Percentiles rank a stretch among this genome's conserved stretches.
Evolutionary conservation across 2,329 filamentous ascomycete genomes (phyloP).

Genomic region (Aspergillus sclerotialis): DNA sequence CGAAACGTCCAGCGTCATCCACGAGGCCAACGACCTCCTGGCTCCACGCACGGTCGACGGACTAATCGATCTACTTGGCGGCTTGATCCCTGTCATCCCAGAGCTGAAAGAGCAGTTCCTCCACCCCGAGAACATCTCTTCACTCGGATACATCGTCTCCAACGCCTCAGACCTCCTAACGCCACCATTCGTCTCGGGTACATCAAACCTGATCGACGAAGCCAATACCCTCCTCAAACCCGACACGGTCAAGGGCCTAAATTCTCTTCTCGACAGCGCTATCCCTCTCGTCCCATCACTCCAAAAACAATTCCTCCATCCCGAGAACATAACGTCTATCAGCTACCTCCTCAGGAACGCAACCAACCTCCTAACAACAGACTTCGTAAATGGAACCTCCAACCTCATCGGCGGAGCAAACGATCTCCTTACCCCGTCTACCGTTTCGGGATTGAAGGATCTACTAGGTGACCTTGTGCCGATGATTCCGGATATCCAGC

Average conservation of each 20-base stretch:
- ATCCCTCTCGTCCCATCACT: constrained; percentile 6
- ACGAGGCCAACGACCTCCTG: not conserved
- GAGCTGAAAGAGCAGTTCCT: not conserved
- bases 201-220: constrained; percentile 10
- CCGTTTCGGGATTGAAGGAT: constrained; percentile 10
- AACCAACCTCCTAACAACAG: constrained; percentile 18
- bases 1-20: not conserved
- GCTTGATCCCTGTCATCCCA: not conserved
- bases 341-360: constrained; percentile 19
- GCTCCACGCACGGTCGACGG: not conserved
- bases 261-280: constrained; percentile 19
- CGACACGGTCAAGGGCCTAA: constrained; percentile 22
- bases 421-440: constrained; percentile 14
- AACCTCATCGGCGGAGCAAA: constrained; percentile 18
- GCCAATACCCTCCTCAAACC: constrained; percentile 15
- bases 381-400: constrained; percentile 13
- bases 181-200: constrained; percentile 9
- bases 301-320: constrained; percentile 19
- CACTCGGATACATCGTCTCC: constrained; percentile 3
- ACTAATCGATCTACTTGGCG: not conserved
- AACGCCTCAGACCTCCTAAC: constrained; percentile 11
- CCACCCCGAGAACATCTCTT: not conserved
- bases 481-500: constrained; percentile 10
- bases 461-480: constrained; percentile 9
- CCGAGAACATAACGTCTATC: constrained; percentile 19